Base-by-base conservation (phyloP, 768 basidiomycete species). In the Strobilomyces dryophilus region DNA sequence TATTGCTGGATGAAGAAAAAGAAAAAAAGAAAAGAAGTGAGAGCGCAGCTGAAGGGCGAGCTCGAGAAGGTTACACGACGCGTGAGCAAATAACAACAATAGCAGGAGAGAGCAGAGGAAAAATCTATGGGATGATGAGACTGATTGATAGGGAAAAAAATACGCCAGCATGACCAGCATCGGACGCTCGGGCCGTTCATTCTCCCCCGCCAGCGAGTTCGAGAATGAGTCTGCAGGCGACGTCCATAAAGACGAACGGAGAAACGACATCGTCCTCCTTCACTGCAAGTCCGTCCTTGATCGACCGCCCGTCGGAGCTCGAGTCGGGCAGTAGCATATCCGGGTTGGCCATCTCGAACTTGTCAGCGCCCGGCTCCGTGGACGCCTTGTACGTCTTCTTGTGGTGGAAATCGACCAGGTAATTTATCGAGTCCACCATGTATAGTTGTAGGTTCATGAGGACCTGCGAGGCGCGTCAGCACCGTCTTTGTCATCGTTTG, bases 391-490 rank as follows among this genome's bases (percentile, higher is more conserved):
- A 97, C 47, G 93, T 89, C 66, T 92, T 94, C 70, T 97, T 92
- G 75, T 98, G 95, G 62, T 97, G 87, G 73, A 99, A 99, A 67
- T 98, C 95, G 52, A 99, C 97, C 27, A 99, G 81, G 71, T 98
- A 98, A 72, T 98, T 98, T 68, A 86, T 84, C 21, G 85, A 85
- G 66, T 99, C 95, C 18, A 99, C 92, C 79, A 92, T 89, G 69
- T 98, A 99, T 36, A 98, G 80, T 62, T 98, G 94, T 2, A 99
- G 80, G 70, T 99, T 97, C 94, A 98, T 98, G 34, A 97, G 76
- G 7, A 97, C 84, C 93, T 95, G 63, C 20, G 45, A 52, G 36
- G 8, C 36, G 41, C 34, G 45, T 52, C 4, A 49, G 31, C 45
- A 7, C 51, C 14, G 14, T 18, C 39, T 4, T 26, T 32, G 1